Conservation (phyloP, 2,329 filamentous ascomycete genomes). For the Aspergillus sergii region DNA sequence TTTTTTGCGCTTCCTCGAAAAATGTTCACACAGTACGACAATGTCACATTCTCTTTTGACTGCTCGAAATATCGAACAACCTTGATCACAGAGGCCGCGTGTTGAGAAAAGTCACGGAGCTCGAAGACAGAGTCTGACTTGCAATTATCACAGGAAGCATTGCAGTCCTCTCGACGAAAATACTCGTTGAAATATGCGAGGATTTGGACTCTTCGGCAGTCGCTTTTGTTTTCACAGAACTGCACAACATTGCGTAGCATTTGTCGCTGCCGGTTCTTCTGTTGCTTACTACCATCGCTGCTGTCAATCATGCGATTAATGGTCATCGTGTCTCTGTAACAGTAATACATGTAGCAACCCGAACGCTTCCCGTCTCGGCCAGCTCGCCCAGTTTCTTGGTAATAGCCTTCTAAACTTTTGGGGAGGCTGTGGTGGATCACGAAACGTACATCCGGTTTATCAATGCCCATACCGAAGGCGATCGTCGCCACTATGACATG, state of each 20-base stretch:
- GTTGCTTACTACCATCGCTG: slow-evolving; percentile 73
- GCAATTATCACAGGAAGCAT: slow-evolving; percentile 86
- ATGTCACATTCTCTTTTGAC: slow-evolving; percentile 61
- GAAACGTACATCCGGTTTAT: slow-evolving; percentile 94
- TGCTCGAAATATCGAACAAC: slow-evolving; percentile 62
- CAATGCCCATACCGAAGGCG: slow-evolving; percentile 99
- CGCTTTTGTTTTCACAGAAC: slow-evolving; percentile 85
- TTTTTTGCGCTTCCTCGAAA: slow-evolving; percentile 71
- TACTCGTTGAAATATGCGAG: slow-evolving; percentile 91
- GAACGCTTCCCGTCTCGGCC: slow-evolving; percentile 87
- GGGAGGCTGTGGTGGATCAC: slow-evolving; percentile 92
- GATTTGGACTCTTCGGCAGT: slow-evolving; percentile 86
- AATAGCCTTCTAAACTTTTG: slow-evolving; percentile 96
- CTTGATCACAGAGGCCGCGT: slow-evolving; percentile 70
- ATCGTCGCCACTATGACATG: slow-evolving; percentile 97
- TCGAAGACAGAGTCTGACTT: slow-evolving; percentile 71
- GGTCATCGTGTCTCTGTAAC: slow-evolving; percentile 72
- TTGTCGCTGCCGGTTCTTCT: slow-evolving; percentile 79
- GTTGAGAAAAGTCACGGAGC: slow-evolving; percentile 72
- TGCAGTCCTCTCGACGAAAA: slow-evolving; percentile 73
- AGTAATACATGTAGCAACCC: slow-evolving; percentile 87
- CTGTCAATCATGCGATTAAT: slow-evolving; percentile 81
- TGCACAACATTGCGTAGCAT: slow-evolving; percentile 86
- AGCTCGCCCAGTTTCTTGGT: slow-evolving; percentile 95
- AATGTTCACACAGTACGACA: slow-evolving; percentile 81